These are phyloP conservation scores for Trichoderma virens DNA, from an alignment of 495 filamentous ascomycete species.

Conservation along the genomic window DNA sequence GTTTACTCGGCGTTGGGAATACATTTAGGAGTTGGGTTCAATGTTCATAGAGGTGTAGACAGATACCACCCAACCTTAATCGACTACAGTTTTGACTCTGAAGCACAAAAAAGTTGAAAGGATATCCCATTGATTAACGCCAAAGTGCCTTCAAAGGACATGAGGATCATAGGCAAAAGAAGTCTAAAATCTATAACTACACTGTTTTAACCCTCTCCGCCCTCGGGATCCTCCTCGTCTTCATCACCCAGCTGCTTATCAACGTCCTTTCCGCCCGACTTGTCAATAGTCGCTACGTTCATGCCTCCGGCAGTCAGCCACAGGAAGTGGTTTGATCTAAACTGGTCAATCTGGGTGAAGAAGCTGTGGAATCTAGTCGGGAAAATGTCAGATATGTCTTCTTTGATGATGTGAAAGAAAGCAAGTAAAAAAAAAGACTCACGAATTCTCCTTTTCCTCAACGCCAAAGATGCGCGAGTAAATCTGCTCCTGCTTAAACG, in stretches of 20 bases:
- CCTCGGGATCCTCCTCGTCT: slow-evolving; percentile 20
- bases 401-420: too few relatives aligned
- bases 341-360: slow-evolving; percentile 80
- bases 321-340: slow-evolving; percentile 61
- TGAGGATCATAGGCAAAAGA: too few relatives aligned
- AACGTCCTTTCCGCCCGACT: slow-evolving; percentile 17
- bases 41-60: not conserved
- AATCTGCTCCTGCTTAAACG: slow-evolving; percentile 90
- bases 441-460: slow-evolving; percentile 73
- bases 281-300: slow-evolving; percentile 37
- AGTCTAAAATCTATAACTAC: not conserved
- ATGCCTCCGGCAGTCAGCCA: slow-evolving; percentile 65
- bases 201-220: slow-evolving; percentile 11
- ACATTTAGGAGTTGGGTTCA: not conserved
- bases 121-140: not conserved
- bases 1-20: not conserved
- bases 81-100: not conserved
- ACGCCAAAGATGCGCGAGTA: slow-evolving; percentile 85
- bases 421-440: too few relatives aligned
- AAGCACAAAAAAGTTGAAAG: not conserved
- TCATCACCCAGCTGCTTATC: slow-evolving; percentile 25
- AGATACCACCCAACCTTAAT: not conserved
- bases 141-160: too few relatives aligned
- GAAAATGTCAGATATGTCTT: slow-evolving; percentile 10
- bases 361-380: slow-evolving; percentile 67